Evolutionary conservation across 2,329 filamentous ascomycete genomes (phyloP).

Genomic region (Paracamarosporium sp.): DNA sequence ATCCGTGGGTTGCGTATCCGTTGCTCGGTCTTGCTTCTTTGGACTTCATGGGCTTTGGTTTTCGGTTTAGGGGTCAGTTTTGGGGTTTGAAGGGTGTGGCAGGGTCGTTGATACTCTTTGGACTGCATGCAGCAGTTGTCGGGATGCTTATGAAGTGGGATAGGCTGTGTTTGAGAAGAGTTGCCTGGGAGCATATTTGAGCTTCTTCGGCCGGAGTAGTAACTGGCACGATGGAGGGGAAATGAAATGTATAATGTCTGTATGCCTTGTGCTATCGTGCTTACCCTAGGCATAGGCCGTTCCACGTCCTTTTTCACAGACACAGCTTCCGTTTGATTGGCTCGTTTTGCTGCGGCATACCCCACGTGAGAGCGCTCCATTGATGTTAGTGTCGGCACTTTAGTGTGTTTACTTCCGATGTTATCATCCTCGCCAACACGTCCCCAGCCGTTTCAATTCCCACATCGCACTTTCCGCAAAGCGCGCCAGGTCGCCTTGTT

Average conservation of each 20-base stretch:
- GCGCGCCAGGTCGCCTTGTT: slow-evolving; percentile 21
- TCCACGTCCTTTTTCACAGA: no score
- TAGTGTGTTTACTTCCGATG: slow-evolving; percentile 27
- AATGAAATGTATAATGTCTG: not conserved
- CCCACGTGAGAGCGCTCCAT: slow-evolving; percentile 1
- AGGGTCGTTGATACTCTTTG: slow-evolving; percentile 51
- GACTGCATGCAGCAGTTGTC: slow-evolving; percentile 57
- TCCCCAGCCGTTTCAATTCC: slow-evolving; percentile 25
- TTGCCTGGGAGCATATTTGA: slow-evolving; percentile 26
- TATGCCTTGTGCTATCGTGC: no score
- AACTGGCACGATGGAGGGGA: not conserved
- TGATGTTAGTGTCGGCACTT: slow-evolving; percentile 20
- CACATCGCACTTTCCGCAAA: slow-evolving; percentile 40
- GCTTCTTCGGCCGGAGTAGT: not conserved
- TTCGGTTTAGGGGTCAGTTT: slow-evolving; percentile 22
- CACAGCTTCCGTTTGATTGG: no score
- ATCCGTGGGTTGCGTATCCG: slow-evolving; percentile 68
- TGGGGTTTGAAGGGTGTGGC: slow-evolving; percentile 41
- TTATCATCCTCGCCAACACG: slow-evolving; percentile 19
- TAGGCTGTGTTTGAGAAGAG: slow-evolving; percentile 38
- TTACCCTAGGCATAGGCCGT: no score
- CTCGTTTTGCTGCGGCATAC: no score
- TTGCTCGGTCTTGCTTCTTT: slow-evolving; percentile 72
- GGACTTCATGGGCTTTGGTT: slow-evolving; percentile 56
- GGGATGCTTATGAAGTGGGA: slow-evolving; percentile 40